Base-by-base conservation (phyloP, 192 early-diverging fungal genomes). In the Funneliformis mosseae region DNA sequence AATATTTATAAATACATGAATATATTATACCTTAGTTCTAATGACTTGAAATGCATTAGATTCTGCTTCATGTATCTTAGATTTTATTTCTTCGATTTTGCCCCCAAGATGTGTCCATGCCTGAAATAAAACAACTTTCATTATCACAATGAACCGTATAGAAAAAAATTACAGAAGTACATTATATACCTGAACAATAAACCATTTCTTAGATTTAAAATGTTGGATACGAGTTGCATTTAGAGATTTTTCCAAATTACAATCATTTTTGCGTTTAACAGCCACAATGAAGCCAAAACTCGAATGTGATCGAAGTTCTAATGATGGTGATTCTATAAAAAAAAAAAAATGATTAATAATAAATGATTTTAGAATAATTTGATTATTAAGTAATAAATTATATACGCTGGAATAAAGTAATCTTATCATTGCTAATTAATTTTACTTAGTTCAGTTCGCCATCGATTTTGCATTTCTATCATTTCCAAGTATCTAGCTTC, bases 101-200 rank as follows among this genome's bases (percentile, higher is more conserved):
- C 86, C 85, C 33, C 89, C 85, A 28, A 93, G 46, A n/a, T 87
- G 79, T n/a, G 89, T 88, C 91, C 91, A 93, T 69, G 82, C 69
- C 74, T 79, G 68, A 38, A 38, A 38, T 14, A 63, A n/a, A 8
- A 33, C 21, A 38, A 46, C 16, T 55, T 55, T 21, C 50, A 55
- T 21, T 55, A 21, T 55, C 6, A 55, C 16, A 21, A 55, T 55
- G 18, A 50, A 3, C 6, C 21, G 9, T 45, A 5, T 55, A 55
- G 18, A 55, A 55, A 7, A 45, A 45, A 5, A 9, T 45, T 10
- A 1, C 43, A 5, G 43, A 45, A 45, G 21, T 55, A 55, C 0
- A 46, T 1, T 14, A 55, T 75, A 0, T 78, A 78, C 77, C 77
- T 64, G 62, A 10, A 48, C 41, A 68, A 67, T 64, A 48, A 48